Evolutionary conservation across 129 eudicot genomes (phyloP).

Genomic region (Centaurea solstitialis): DNA sequence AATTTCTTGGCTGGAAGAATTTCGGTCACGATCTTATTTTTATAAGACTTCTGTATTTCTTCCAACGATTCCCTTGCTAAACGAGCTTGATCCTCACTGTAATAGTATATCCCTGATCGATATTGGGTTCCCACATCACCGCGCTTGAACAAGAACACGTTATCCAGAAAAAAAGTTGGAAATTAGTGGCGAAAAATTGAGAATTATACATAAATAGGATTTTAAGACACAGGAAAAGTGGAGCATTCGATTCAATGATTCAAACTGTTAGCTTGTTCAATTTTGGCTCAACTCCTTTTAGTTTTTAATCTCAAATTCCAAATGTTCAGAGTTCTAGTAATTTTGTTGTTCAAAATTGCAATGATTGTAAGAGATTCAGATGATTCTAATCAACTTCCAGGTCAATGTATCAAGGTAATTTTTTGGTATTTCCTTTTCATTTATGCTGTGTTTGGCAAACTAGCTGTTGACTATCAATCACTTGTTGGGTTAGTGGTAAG

Average conservation of each 20-base stretch:
- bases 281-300: background rate
- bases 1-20: slow-evolving; percentile 90
- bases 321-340: background rate
- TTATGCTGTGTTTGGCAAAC: too few species aligned
- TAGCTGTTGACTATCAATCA: too few species aligned
- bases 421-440: background rate
- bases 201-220: background rate
- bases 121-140: slow-evolving; percentile 88
- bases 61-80: slow-evolving; percentile 67
- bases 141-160: slow-evolving; percentile 35
- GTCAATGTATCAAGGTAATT: background rate
- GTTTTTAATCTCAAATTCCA: background rate
- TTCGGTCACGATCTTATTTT: slow-evolving; percentile 61
- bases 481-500: too few species aligned
- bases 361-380: background rate
- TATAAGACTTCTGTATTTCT: slow-evolving; percentile 48
- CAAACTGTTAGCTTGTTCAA: background rate
- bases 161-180: background rate
- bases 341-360: background rate
- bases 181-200: background rate
- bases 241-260: background rate
- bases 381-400: background rate
- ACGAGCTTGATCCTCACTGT: slow-evolving; percentile 62
- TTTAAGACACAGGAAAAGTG: background rate
- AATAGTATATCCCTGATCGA: slow-evolving; percentile 90